Percentiles rank a stretch among this genome's conserved stretches.
Evolutionary conservation across 1,284 basidiomycete species (phyloP).

Genomic region (Sanguinoderma infundibulare): DNA sequence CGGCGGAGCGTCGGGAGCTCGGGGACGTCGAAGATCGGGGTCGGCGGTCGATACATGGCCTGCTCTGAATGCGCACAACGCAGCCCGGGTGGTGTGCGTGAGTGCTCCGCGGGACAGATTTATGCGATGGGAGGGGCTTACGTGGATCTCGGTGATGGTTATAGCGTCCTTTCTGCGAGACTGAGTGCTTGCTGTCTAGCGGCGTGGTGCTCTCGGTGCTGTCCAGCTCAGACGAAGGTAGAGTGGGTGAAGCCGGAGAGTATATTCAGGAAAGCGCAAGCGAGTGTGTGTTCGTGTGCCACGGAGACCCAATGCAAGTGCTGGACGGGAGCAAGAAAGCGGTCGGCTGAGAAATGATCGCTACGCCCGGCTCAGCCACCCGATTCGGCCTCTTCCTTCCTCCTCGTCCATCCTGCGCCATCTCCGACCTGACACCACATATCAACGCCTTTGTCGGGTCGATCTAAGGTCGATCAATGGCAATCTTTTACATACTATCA

Average conservation of each 20-base stretch:
- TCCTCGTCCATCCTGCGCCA: not conserved
- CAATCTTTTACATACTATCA: too few relatives aligned
- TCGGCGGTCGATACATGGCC: slow-evolving; percentile 50
- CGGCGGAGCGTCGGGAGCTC: slow-evolving; percentile 59
- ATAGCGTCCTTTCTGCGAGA: not conserved
- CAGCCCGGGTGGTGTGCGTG: not conserved
- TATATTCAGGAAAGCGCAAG: slow-evolving; percentile 7
- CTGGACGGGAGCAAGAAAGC: slow-evolving; percentile 6
- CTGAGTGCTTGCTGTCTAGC: not conserved
- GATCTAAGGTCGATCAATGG: too few relatives aligned
- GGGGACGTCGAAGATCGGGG: slow-evolving; percentile 63
- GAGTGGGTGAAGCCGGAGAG: not conserved
- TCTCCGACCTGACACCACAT: not conserved
- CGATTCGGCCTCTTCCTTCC: not conserved
- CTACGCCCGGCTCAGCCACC: slow-evolving; percentile 16
- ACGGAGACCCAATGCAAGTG: slow-evolving; percentile 10
- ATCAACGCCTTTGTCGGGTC: not conserved
- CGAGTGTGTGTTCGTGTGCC: slow-evolving; percentile 8
- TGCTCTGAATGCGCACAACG: slow-evolving; percentile 3
- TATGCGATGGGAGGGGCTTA: slow-evolving; percentile 4
- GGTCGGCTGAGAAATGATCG: slow-evolving; percentile 3
- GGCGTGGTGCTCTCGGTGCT: not conserved
- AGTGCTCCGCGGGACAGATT: not conserved
- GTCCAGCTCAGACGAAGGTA: slow-evolving; percentile 1
- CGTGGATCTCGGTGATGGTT: slow-evolving; percentile 2